Evolutionary conservation across 352 stramenopile species (phyloP).

Genomic region (Aphanomyces cochlioides): DNA sequence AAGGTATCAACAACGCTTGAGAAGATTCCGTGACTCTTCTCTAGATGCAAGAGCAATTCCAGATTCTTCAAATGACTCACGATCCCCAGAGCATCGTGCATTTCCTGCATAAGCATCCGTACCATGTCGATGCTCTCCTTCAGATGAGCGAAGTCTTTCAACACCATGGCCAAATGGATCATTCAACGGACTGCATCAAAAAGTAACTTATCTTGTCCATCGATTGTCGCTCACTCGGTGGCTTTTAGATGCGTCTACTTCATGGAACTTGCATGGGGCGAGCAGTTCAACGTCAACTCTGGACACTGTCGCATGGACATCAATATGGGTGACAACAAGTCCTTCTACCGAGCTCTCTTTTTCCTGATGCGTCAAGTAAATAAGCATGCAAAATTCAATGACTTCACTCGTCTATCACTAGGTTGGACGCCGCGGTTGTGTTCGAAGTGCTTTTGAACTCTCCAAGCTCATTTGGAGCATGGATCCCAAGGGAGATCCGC

Average conservation of each 20-base stretch:
- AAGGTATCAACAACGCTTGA: conserved; percentile 42
- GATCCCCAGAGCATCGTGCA: conserved; percentile 78
- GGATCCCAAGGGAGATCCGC: conserved; percentile 72
- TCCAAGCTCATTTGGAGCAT: conserved; percentile 68
- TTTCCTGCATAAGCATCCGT: conserved; percentile 79
- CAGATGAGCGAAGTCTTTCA: conserved; percentile 87
- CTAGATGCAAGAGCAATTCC: conserved; percentile 77
- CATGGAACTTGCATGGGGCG: conserved; percentile 74
- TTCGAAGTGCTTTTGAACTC: conserved; percentile 82
- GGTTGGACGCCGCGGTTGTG: conserved; percentile 62
- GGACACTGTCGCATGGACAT: conserved; percentile 82
- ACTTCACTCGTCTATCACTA: conserved; percentile 3
- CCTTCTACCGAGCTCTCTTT: conserved; percentile 74
- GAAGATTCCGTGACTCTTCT: not conserved
- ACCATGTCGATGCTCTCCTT: conserved; percentile 78
- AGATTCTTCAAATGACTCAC: conserved; percentile 73
- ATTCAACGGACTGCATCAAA: conserved; percentile 80
- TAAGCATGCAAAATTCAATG: not conserved
- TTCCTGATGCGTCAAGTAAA: conserved; percentile 76
- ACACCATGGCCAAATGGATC: conserved; percentile 84
- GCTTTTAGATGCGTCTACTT: conserved; percentile 67
- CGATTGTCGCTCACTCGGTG: not conserved
- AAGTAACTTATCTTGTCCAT: conserved; percentile 17
- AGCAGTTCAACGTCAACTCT: conserved; percentile 78
- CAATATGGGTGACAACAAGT: conserved; percentile 64